A percentile compares a stretch with the other conserved stretches of the same genome.
phyloP scores from a whole-genome alignment of 768 basidiomycete species.

The Amanita rubescens region DNA sequence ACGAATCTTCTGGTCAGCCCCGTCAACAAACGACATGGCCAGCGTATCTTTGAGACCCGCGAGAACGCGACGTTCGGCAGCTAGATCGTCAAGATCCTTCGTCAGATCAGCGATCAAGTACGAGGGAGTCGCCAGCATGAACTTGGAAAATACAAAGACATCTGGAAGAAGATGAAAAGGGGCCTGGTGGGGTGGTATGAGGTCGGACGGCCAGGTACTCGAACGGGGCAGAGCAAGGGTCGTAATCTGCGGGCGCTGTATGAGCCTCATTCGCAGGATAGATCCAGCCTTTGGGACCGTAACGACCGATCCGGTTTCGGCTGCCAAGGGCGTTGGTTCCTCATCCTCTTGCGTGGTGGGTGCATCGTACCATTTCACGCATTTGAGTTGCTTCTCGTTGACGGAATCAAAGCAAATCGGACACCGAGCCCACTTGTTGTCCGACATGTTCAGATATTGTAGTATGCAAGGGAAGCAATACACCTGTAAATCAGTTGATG shows the following conservation, averaged over 20 bases:
- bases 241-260: constrained; percentile 90
- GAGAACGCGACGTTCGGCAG: constrained; percentile 59
- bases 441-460: constrained; percentile 79
- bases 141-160: constrained; percentile 79
- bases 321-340: constrained; percentile 40
- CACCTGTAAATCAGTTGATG: constrained; percentile 43
- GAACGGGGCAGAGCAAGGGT: constrained; percentile 93
- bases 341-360: constrained; percentile 27
- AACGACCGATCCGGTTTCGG: constrained; percentile 26
- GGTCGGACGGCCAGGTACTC: constrained; percentile 87
- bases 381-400: constrained; percentile 84
- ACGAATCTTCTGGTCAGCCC: constrained; percentile 68
- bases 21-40: constrained; percentile 72
- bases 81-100: constrained; percentile 66
- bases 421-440: constrained; percentile 88
- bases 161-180: constrained; percentile 97
- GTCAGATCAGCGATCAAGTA: constrained; percentile 74
- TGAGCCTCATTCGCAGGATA: constrained; percentile 74
- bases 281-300: constrained; percentile 46
- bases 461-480: constrained; percentile 94
- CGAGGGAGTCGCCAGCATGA: constrained; percentile 92
- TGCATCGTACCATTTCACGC: constrained; percentile 83
- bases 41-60: constrained; percentile 67
- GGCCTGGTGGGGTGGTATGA: constrained; percentile 84
- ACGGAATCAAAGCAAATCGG: constrained; percentile 96